Evolutionary conservation across 495 filamentous ascomycete species (phyloP), one percentile per base, ranked within the genome.

Genomic region (Talaromyces thailandensis): DNA sequence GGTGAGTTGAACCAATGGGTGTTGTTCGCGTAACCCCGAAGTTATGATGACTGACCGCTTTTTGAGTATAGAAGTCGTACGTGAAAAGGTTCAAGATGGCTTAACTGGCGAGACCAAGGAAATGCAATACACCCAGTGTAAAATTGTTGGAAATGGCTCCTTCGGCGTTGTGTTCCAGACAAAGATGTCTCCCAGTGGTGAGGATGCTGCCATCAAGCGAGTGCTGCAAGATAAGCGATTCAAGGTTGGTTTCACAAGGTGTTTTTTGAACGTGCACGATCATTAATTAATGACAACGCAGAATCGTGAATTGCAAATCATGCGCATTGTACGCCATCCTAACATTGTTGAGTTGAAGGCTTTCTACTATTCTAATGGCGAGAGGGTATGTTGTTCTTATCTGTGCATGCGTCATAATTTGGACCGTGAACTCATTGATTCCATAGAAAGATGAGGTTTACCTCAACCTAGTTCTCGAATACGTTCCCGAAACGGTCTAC

Each of bases 131-230:
- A 98, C 94, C 50, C 94, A 98, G 73, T 98, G 94, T 79, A 98
- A 98, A 80, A 98, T 98, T 65, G 94, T 98, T n/a, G 94, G 94
- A 68, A 98, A 98, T 76, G 94, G 94, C 60, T 98, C 94, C 14
- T 98, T 98, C 72, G 94, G 94, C 63, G 94, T 98, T 23, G 94
- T 98, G 64, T 98, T 98, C 73, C 94, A 98, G 75, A 98, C 94
- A 31, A 98, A 98, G 78, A 86, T 98, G 70, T 92, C 94, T 64
- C 94, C 94, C 16, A 93, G 88, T 66, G 93, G 93, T 64, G 94
- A 98, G 73, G 94, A 98, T 77, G 94, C 94, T 62, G 94, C 94
- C 70, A 98, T 98, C 79, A 98, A 98, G 81, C 86, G 94, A 68
- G 94, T 98, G 57, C 82, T 98, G 62, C 94, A 98, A 70, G 94